Base-by-base conservation (phyloP, 371 early-diverging fungal genomes). In the Dichotomocladium elegans region DNA sequence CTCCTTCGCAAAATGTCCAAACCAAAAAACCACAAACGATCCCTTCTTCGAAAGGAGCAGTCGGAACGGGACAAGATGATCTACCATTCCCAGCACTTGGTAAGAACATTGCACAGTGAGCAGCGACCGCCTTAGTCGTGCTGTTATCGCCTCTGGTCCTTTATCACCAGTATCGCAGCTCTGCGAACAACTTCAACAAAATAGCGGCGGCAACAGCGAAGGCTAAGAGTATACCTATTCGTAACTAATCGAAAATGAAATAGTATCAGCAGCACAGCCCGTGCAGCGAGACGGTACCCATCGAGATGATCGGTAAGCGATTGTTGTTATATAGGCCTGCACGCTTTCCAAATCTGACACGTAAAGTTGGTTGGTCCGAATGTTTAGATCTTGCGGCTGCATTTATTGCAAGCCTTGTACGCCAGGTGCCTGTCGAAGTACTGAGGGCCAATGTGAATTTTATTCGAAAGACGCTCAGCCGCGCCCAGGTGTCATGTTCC, bases 401-500 rank as follows among this genome's bases (percentile, higher is more conserved):
- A 2, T 60, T 79, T 24, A 71, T 79, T 58, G 69, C 77, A 1
- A 74, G 76, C 28, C 54, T 77, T 49, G 64, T 34, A 25, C 50
- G 24, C n/a, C 34, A n/a, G 31, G 51, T 35, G 49, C 55, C 49
- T 8, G 48, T 53, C 9, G 41, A 53, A 35, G 45, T 46, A 26
- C 51, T 52, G 21, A 43, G 60, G 45, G 43, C 63, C 44, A 51
- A 72, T 33, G 72, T 68, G 11, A 74, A 79, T 45, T 81, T 81
- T 53, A 79, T 81, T 34, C 71, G 74, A 3, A 66, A 64, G 26
- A 77, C 77, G 5, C 60, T 81, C 11, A 58, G 71, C 21, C 72
- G 71, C 33, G 79, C 81, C 1, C 79, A 79, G 47, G 64, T 79
- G 25, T 74, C 78, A 0, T 81, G 76, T 51, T 74, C 79, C 3